phyloP scores from a whole-genome alignment of 495 filamentous ascomycete species.

The Aspergillus panamensis region DNA sequence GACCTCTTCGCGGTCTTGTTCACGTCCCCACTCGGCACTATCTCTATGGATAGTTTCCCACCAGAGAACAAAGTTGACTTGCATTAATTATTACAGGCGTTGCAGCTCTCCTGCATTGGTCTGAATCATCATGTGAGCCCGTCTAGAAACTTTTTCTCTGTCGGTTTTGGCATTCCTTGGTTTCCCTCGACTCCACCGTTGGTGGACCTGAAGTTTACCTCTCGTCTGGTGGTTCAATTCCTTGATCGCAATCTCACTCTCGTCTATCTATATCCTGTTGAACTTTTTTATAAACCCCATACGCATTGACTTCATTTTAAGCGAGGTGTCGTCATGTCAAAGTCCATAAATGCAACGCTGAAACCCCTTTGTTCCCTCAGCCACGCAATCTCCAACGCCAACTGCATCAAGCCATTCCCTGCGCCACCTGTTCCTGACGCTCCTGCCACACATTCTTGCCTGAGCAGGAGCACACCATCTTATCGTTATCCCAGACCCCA shows the following conservation, averaged over 20 bases:
- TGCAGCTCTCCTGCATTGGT: conserved; percentile 13
- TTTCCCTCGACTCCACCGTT: neutral
- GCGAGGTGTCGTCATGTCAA: conserved; percentile 13
- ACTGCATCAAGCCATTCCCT: conserved; percentile 68
- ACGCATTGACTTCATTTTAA: conserved; percentile 13
- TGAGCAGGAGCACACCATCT: conserved; percentile 91
- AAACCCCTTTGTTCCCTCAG: conserved; percentile 1
- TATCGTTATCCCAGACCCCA: conserved; percentile 97
- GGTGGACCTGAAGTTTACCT: neutral
- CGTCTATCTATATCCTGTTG: neutral
- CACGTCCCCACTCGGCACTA: neutral
- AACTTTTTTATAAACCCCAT: neutral
- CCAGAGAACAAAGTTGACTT: neutral
- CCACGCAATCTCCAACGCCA: neutral
- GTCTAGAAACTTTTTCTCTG: neutral
- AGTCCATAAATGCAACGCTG: conserved; percentile 13
- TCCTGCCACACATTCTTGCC: conserved; percentile 99
- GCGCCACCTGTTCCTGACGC: conserved; percentile 78
- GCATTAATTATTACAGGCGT: neutral
- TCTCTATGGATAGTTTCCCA: neutral
- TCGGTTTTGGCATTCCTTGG: neutral
- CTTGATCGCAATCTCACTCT: neutral
- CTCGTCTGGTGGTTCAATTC: neutral
- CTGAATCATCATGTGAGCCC: conserved; percentile 14
- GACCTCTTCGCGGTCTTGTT: neutral